These are phyloP conservation scores for Hura crepitans DNA, from an alignment of 441 rosid species.

Conservation along the genomic window DNA sequence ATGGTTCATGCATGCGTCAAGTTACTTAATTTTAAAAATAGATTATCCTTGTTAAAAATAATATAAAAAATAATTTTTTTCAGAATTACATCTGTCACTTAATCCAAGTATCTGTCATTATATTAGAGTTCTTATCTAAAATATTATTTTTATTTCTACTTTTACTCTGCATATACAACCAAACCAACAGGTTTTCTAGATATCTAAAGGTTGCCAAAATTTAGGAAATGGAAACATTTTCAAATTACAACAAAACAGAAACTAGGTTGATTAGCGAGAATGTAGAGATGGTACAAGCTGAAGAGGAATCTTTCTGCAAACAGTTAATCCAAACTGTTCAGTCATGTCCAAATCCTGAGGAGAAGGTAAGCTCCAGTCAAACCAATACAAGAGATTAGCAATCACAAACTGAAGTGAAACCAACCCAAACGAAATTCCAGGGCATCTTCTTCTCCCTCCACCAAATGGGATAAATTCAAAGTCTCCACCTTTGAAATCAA, in stretches of 20 bases:
- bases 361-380: conserved; percentile 28
- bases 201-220: no score
- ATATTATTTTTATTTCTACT: no score
- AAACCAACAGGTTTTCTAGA: no score
- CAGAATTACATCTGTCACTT: no score
- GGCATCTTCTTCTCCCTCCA: conserved; percentile 32
- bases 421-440: conserved; percentile 19
- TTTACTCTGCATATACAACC: no score
- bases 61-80: no score
- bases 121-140: no score
- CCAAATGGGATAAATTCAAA: conserved; percentile 26
- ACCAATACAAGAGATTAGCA: conserved; percentile 29
- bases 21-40: no score
- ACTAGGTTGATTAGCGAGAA: neutral
- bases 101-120: no score
- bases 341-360: conserved; percentile 24
- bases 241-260: neutral
- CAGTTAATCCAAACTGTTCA: conserved; percentile 15
- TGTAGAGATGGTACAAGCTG: conserved; percentile 19
- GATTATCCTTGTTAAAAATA: no score
- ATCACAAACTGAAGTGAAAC: conserved; percentile 17
- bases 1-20: no score
- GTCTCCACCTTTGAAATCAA: conserved; percentile 18
- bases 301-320: conserved; percentile 26
- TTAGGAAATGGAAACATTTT: neutral